These are phyloP conservation scores for Blepharisma undulans DNA, from an alignment of 169 alveolate species.

Conservation along the genomic window DNA sequence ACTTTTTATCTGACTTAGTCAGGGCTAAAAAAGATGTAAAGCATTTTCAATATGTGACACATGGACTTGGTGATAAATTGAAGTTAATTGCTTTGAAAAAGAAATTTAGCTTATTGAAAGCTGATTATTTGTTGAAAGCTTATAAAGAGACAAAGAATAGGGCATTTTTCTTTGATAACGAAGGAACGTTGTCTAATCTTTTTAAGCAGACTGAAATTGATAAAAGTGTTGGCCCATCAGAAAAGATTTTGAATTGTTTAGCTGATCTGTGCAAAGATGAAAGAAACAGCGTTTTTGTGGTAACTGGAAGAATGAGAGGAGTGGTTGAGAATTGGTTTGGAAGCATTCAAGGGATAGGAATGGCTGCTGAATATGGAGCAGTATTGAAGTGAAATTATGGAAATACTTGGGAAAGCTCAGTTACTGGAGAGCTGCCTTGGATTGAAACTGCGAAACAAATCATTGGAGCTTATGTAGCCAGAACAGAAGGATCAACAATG, in stretches of 20 bases:
- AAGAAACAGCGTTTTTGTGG: neutral
- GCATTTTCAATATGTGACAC: slow-evolving; percentile 5
- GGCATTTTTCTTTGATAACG: slow-evolving; percentile 31
- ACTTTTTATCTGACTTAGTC: neutral
- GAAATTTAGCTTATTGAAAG: neutral
- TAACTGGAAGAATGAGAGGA: slow-evolving; percentile 11
- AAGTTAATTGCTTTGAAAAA: slow-evolving; percentile 18
- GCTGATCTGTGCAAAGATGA: neutral
- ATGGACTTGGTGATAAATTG: slow-evolving; percentile 37
- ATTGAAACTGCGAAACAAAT: slow-evolving; percentile 3
- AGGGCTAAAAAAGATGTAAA: slow-evolving; percentile 10
- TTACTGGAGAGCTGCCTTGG: neutral
- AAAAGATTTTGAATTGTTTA: neutral
- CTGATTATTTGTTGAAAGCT: neutral
- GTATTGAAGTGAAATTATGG: neutral
- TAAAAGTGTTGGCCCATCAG: neutral
- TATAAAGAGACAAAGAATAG: slow-evolving; percentile 17
- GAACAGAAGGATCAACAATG: slow-evolving; percentile 29
- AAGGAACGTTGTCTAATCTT: slow-evolving; percentile 15
- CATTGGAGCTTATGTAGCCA: neutral
- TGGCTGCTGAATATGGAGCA: slow-evolving; percentile 30
- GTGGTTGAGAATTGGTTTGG: slow-evolving; percentile 9
- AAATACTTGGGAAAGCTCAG: neutral
- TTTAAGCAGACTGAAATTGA: neutral
- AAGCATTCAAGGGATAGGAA: neutral